A percentile compares a stretch with the other conserved stretches of the same genome.
These are phyloP conservation scores for Sonneratia alba DNA, from an alignment of 345 rosid genomes.

Conservation along the genomic window DNA sequence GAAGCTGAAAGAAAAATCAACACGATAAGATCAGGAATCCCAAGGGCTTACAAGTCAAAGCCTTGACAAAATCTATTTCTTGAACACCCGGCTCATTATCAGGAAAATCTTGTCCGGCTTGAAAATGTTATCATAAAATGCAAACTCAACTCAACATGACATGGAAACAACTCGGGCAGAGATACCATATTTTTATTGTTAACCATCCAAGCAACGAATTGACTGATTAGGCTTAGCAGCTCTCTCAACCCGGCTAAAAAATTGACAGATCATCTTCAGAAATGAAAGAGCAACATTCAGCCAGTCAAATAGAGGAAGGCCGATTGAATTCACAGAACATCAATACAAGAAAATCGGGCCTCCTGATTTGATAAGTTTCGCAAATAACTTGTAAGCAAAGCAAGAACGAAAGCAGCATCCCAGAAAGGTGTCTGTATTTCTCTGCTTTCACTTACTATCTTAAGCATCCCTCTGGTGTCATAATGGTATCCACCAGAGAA, in stretches of 20 bases:
- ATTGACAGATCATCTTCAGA: not conserved
- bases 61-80: not conserved
- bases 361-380: too few relatives aligned
- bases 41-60: not conserved
- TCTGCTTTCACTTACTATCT: constrained; percentile 25
- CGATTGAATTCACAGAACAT: not conserved
- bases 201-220: not conserved
- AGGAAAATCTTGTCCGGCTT: not conserved
- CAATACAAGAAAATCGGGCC: not conserved
- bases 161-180: too few relatives aligned
- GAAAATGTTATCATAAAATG: not conserved
- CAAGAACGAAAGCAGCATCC: not conserved
- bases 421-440: not conserved
- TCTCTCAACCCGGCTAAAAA: not conserved
- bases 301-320: not conserved
- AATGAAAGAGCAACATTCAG: too few relatives aligned
- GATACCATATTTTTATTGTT: too few relatives aligned
- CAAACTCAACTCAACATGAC: too few relatives aligned
- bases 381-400: not conserved
- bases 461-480: constrained; percentile 74
- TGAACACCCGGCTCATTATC: not conserved
- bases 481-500: constrained; percentile 74
- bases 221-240: not conserved
- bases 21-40: not conserved
- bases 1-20: constrained; percentile 34